Base-by-base conservation (phyloP, 1,284 basidiomycete genomes). In the Trichosporon asahii region DNA sequence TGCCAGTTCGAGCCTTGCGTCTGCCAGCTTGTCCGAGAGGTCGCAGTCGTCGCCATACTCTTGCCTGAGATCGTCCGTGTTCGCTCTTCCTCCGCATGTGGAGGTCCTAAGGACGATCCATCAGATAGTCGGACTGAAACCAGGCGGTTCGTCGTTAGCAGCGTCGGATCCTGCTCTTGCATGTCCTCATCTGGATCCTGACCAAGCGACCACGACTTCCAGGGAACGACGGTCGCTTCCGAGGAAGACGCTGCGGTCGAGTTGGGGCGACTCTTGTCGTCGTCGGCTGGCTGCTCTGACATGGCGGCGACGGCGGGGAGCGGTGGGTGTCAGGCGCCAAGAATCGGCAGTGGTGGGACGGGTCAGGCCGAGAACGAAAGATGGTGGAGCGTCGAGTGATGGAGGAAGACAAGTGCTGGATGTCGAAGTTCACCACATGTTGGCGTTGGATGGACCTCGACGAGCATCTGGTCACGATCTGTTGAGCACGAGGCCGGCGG, bases 41-140 rank as follows among this genome's bases (percentile, higher is more conserved):
- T 61, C 3, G 57, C 57, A 29, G 57, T 61, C 7, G 57, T 61
- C 5, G 57, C 57, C 57, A 61, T 61, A 15, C 57, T 61, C 57
- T 61, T 61, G 29, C 57, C 57, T 8, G 57, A 61, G 27, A 61
- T 61, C 18, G 27, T 61, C 7, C 57, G 27, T n/a, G 57, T 61
- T 31, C 57, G 57, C 57, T 31, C 57, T 8, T 61, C 7, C 2
- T 61, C 57, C 15, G 29, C 21, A 31, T 61, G 27, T 9, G 29
- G 57, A 21, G 27, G 29, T n/a, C 57, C 57, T n/a, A 61, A 33
- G 7, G 57, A 61, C 3, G 57, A 61, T 29, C 57, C 57, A 15
- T 61, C 57, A 8, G 57, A 61, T 2, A 61, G 27, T 11, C 57
- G 27, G 6, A 61, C 57, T 18, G 57, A 61, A 9, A 61, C 57